Conservation (phyloP, 2,329 filamentous ascomycete genomes). For the Paecilomyces fulvus region DNA sequence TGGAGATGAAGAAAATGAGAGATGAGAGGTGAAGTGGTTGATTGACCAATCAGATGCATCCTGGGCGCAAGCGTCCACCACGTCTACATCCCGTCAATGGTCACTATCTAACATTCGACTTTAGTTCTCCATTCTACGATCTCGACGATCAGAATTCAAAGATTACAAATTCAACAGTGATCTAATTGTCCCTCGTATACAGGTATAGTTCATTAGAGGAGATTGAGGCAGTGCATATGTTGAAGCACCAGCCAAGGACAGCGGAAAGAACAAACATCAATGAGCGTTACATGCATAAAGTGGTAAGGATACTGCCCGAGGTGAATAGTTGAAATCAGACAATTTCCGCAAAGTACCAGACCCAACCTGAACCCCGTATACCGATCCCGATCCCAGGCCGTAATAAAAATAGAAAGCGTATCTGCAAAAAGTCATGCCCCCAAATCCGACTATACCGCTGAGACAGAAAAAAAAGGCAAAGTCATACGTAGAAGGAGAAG, state of each 20-base stretch:
- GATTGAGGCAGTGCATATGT: background rate
- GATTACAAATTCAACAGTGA: background rate
- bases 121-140: background rate
- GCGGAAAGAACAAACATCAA: background rate
- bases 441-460: background rate
- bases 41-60: no score
- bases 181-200: background rate
- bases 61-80: no score
- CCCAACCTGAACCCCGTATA: background rate
- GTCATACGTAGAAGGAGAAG: conserved; percentile 1
- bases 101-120: background rate
- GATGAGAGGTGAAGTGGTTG: no score
- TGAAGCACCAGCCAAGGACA: background rate
- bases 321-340: background rate
- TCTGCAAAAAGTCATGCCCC: background rate
- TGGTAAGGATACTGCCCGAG: background rate
- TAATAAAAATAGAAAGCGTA: background rate
- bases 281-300: background rate
- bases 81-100: no score
- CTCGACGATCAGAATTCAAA: background rate
- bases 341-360: background rate
- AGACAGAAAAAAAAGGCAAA: background rate
- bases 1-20: no score
- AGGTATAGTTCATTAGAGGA: background rate
- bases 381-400: background rate